Evolutionary conservation across 495 filamentous ascomycete genomes (phyloP).

Genomic region (Xylaria curta): DNA sequence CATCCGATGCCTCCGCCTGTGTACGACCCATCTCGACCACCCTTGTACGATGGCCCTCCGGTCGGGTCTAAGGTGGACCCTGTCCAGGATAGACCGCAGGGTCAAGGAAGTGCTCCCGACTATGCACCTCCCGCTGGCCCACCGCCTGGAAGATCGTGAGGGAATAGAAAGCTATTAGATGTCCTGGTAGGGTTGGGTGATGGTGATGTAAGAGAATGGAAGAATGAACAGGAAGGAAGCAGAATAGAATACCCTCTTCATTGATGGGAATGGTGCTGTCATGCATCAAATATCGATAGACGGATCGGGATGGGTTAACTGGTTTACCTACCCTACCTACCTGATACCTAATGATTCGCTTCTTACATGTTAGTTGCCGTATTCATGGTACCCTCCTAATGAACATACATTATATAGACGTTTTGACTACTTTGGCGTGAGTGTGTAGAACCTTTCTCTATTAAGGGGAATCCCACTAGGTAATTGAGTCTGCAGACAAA

Average conservation of each 20-base stretch:
- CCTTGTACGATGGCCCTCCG: slow-evolving; percentile 62
- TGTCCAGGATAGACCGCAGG: slow-evolving; percentile 49
- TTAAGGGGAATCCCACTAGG: no score
- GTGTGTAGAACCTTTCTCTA: no score
- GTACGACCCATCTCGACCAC: slow-evolving; percentile 55
- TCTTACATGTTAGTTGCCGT: background rate
- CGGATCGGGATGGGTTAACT: background rate
- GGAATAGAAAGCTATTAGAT: background rate
- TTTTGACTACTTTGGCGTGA: background rate
- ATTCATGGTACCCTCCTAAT: background rate
- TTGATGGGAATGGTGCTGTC: background rate
- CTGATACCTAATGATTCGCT: background rate
- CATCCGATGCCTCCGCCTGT: slow-evolving; percentile 63
- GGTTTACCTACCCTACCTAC: background rate
- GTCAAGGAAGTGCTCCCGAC: slow-evolving; percentile 38
- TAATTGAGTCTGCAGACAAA: background rate
- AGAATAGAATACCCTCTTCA: background rate
- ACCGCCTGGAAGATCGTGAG: slow-evolving; percentile 37
- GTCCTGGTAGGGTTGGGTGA: background rate
- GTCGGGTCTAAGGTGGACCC: slow-evolving; percentile 65
- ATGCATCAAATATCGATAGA: background rate
- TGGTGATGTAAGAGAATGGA: background rate
- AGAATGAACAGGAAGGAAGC: background rate
- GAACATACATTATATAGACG: background rate
- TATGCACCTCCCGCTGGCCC: slow-evolving; percentile 54